Evolutionary conservation across 2,329 filamentous ascomycete genomes (phyloP), one percentile per base, ranked within the genome.

Genomic region (Nemania bipapillata): DNA sequence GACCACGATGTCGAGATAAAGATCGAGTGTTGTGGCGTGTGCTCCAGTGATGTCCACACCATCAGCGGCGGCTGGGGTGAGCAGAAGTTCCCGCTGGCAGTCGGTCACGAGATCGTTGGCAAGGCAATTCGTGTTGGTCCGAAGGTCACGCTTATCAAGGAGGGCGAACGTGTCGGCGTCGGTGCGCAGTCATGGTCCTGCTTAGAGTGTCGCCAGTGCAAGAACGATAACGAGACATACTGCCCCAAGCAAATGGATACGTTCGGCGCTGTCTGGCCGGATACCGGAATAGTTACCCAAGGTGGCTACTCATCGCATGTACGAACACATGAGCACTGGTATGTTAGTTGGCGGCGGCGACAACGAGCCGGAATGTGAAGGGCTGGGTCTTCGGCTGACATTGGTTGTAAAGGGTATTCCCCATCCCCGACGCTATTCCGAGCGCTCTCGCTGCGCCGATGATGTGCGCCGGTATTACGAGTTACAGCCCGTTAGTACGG

Each of bases 1-100:
- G 92, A 94, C 79, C 87, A 92, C 80, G 93, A 97, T 78, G 89
- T 97, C 75, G 93, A 97, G 79, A 88, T 97, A 81, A 91, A 94
- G 84, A 91, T 97, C 76, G 90, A 94, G 73, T 90, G 88, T 78
- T 95, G 92, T 77, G 92, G 92, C 77, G 86, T 93, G 61, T 93
- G 91, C 79, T 88, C 90, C 73, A 91, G 87, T 73, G 91, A 93
- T 77, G 83, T 91, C 55, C 91, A 92, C 81, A 92, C 89, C 68
- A 86, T 92, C 77, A 88, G 80, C 75, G 89, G 89, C 70, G 89
- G 90, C 69, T 92, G 90, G 90, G 89, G 77, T 28, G 72, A 70
- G 2, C 74, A 78, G 65, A 70, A 71, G 45, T 78, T 77, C 66
- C 77, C 77, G 9, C 69, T 79, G 8, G 73, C 88, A 67, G 90